Percentiles rank a stretch among this genome's conserved stretches.
These are phyloP conservation scores for Ceriops decandra DNA, from an alignment of 345 rosid genomes.

Conservation along the genomic window DNA sequence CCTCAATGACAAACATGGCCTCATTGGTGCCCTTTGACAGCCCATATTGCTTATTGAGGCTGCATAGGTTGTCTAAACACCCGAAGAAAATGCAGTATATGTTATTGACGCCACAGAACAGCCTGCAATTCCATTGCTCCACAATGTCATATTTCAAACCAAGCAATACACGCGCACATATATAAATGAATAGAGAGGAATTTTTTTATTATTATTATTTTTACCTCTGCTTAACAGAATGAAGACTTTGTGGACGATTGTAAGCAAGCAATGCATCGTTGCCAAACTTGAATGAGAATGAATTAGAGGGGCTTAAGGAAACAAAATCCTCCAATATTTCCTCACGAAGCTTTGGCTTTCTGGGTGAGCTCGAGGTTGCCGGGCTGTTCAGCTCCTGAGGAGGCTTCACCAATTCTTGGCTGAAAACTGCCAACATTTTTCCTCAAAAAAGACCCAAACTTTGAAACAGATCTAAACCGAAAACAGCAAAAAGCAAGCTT, in stretches of 20 bases:
- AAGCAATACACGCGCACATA: background rate
- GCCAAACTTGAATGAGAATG: constrained; percentile 68
- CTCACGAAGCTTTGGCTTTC: constrained; percentile 57
- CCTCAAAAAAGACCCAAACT: background rate
- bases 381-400: constrained; percentile 95
- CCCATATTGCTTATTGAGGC: constrained; percentile 74
- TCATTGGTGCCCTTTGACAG: constrained; percentile 63
- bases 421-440: constrained; percentile 90
- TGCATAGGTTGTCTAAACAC: constrained; percentile 56
- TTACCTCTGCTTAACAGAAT: constrained; percentile 52
- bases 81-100: constrained; percentile 74
- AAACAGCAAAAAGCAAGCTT: background rate
- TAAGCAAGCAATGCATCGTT: constrained; percentile 67
- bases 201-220: too few species aligned
- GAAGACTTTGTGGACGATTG: constrained; percentile 35
- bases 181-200: background rate
- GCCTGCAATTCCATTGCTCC: constrained; percentile 34
- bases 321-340: constrained; percentile 64
- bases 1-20: constrained; percentile 80
- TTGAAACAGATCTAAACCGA: background rate
- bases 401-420: constrained; percentile 66
- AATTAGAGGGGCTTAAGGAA: constrained; percentile 44
- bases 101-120: constrained; percentile 81
- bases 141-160: too few species aligned
- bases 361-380: constrained; percentile 42